phyloP scores from a whole-genome alignment of 169 alveolate genomes.

The Cryptosporidium muris region DNA sequence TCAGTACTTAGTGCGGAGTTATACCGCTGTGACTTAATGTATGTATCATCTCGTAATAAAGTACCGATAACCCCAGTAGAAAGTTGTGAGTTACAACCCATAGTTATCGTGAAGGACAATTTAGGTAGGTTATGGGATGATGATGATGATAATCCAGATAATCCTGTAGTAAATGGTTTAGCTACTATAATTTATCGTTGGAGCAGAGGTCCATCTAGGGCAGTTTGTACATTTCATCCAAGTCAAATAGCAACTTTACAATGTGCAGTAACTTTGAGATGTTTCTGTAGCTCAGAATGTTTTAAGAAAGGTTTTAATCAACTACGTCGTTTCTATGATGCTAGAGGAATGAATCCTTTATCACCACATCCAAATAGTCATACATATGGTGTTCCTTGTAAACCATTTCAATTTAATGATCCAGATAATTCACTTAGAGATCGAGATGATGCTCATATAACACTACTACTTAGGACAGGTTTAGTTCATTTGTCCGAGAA shows the following conservation, averaged over 20 bases:
- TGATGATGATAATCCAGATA: slow-evolving; percentile 62
- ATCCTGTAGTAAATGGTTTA: slow-evolving; percentile 72
- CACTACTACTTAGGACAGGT: slow-evolving; percentile 77
- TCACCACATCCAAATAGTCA: slow-evolving; percentile 80
- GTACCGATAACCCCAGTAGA: slow-evolving; percentile 82
- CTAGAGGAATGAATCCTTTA: slow-evolving; percentile 75
- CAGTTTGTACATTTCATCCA: slow-evolving; percentile 83
- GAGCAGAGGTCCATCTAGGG: slow-evolving; percentile 82
- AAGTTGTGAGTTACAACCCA: slow-evolving; percentile 81
- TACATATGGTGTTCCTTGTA: slow-evolving; percentile 82
- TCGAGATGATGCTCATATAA: slow-evolving; percentile 77
- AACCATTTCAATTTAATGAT: slow-evolving; percentile 79
- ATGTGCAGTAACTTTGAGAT: slow-evolving; percentile 79
- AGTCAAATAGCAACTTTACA: slow-evolving; percentile 78
- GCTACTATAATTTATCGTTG: slow-evolving; percentile 78
- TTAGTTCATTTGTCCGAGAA: slow-evolving; percentile 69
- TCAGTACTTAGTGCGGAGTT: not conserved
- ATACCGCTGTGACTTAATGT: slow-evolving; percentile 75
- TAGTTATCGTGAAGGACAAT: slow-evolving; percentile 77
- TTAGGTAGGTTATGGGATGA: slow-evolving; percentile 78
- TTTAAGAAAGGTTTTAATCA: slow-evolving; percentile 78
- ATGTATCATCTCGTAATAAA: slow-evolving; percentile 74
- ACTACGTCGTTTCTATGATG: slow-evolving; percentile 76
- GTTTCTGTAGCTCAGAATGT: slow-evolving; percentile 80
- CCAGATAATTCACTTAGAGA: slow-evolving; percentile 76